These are phyloP conservation scores for Digitaria exilis DNA, from an alignment of 202 grass and related monocot species.

Conservation along the genomic window DNA sequence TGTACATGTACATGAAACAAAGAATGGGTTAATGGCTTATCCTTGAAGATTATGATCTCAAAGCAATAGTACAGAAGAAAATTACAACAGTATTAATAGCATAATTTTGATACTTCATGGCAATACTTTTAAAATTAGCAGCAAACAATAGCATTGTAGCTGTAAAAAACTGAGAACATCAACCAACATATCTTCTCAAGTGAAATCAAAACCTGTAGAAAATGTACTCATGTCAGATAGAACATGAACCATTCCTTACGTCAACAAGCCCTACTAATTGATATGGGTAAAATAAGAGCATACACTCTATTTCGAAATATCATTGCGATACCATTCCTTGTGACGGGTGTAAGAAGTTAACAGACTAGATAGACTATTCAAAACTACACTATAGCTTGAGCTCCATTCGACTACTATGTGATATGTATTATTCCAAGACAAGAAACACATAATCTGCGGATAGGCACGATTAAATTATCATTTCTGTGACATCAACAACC, in stretches of 20 bases:
- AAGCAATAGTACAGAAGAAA: not conserved
- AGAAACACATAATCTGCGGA: not conserved
- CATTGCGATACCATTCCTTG: not conserved
- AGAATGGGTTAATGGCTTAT: not conserved
- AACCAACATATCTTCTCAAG: not conserved
- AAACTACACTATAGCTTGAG: not conserved
- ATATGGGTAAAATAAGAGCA: not conserved
- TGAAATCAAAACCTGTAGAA: not conserved
- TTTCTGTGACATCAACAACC: not conserved
- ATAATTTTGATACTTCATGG: not conserved
- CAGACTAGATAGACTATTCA: not conserved
- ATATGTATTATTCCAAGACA: not conserved
- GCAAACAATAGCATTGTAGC: not conserved
- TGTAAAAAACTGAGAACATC: not conserved
- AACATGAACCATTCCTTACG: not conserved
- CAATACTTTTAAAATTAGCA: not conserved
- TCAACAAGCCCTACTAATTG: not conserved
- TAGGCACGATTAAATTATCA: not conserved
- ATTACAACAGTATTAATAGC: not conserved
- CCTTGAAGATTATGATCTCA: not conserved
- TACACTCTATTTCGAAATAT: not conserved
- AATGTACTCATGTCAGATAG: not conserved
- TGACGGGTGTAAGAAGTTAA: not conserved
- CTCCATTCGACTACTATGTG: not conserved
- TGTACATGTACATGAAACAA: conserved; percentile 28